Evolutionary conservation across 139 green algal genomes (phyloP), one percentile per base, ranked within the genome.

Genomic region (Picochlorum sp.): DNA sequence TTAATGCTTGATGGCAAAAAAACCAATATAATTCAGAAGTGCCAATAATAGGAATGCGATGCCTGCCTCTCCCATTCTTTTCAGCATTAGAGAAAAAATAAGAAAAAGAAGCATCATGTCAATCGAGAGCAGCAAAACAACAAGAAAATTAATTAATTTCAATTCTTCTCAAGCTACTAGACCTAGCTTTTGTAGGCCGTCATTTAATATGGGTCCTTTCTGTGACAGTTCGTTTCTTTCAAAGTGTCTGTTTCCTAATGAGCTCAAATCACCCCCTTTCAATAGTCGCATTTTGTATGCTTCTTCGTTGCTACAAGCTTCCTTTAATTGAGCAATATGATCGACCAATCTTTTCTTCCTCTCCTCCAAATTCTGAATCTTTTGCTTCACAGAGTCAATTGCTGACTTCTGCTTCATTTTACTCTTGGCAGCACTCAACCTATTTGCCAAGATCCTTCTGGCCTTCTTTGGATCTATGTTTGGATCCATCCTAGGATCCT

Each of bases 401-500:
- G 64, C 39, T 3, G 25, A 50, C 60, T 86, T 89, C 59, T 87
- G 80, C 61, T 85, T 86, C 57, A 86, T 59, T 66, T 91, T 91
- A 70, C 66, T 81, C n/a, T 80, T 73, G 14, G 83, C 83, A 8
- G 83, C 84, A 35, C 32, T 63, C 4, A 83, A 54, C 29, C 72
- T 64, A 73, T 94, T 94, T 52, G 81, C 76, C 51, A 94, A 65
- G 65, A 94, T 92, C 50, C 86, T 70, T 52, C 55, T 61, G 7
- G 82, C 84, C 26, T 73, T 75, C 59, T 83, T 84, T 13, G 81
- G 81, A 52, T 91, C 79, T 2, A 94, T 81, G 37, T 43, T 67
- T 20, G 86, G 85, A 66, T 93, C 81, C n/a, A 87, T 62, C 7
- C 81, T 71, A 7, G 86, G 83, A 74, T 94, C 86, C 12, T 55